These are phyloP conservation scores for Lodderomyces margitis DNA, from an alignment of 1,139 yeast genomes.

Conservation along the genomic window DNA sequence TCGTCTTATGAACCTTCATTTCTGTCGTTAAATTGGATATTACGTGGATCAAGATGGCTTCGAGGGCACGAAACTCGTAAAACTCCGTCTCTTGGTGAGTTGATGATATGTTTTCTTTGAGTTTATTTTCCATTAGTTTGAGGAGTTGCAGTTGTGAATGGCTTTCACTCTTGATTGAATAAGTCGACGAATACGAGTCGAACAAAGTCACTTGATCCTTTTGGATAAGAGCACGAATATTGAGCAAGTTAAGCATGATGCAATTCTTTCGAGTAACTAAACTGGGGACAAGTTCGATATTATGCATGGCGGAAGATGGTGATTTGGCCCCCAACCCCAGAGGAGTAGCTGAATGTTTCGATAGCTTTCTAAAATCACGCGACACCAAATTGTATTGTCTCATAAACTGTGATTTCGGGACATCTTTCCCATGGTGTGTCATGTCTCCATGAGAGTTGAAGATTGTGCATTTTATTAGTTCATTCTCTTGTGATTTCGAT, in stretches of 20 bases:
- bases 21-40: conserved; percentile 40
- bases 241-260: conserved; percentile 40
- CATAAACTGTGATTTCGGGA: conserved; percentile 37
- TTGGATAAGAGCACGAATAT: conserved; percentile 43
- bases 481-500: conserved; percentile 21
- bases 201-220: conserved; percentile 40
- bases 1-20: conserved; percentile 44
- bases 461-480: conserved; percentile 58
- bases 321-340: background rate
- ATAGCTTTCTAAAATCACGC: conserved; percentile 42
- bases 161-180: conserved; percentile 31
- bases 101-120: conserved; percentile 18
- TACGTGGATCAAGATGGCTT: conserved; percentile 41
- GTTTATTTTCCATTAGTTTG: conserved; percentile 30
- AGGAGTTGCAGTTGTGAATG: conserved; percentile 37
- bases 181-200: conserved; percentile 22
- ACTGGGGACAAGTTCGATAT: conserved; percentile 44
- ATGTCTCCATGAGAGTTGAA: conserved; percentile 38
- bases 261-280: conserved; percentile 36
- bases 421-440: conserved; percentile 39
- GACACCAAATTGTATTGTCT: conserved; percentile 35
- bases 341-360: conserved; percentile 22
- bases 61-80: conserved; percentile 46
- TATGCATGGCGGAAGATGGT: conserved; percentile 9
- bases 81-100: conserved; percentile 11